Base-by-base conservation (phyloP, 129 eudicot species). In the Oenanthe sinensis region DNA sequence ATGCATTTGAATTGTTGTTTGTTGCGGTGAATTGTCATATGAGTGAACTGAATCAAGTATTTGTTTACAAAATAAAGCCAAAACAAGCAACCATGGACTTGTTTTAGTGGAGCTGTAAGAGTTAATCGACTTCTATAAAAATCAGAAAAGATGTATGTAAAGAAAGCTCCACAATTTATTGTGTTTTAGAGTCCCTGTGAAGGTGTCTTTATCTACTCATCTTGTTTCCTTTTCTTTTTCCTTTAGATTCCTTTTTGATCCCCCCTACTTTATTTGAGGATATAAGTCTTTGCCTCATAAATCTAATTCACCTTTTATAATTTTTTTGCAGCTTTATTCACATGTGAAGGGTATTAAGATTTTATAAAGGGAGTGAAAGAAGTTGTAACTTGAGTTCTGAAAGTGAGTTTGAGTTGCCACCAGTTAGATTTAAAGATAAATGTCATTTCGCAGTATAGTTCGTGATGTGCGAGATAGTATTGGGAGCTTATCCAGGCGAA, bases 391-490 rank as follows among this genome's bases (percentile, higher is more conserved):
- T 22, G 4, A 45, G 60, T 26, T 67, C 72, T 30, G 60, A 30
- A 14, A 71, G 15, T 8, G 42, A 71, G 46, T 78, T 45, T 46
- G 24, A 13, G 4, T 39, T 77, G 47, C 19, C 20, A 45, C 36
- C 19, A 6, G 39, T 16, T 11, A 33, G 46, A 42, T 16, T 78
- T 14, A 45, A 60, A 58, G 76, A 30, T 48, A 70, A 80, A 87
- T 87, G 91, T 87, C 91, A 72, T 67, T 78, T 70, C 86, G 89
- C 50, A 86, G 86, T 65, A 87, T 87, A 85, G 88, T 91, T 62
- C 92, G 96, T 43, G 97, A 92, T 78, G 91, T 92, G 77, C 87
- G 96, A 79, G 97, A 88, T 80, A 88, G 97, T 75, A 49, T 92
- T 6, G 97, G 97, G 83, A 92, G 96, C 86, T 80, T 92, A 79